Conservation (phyloP, 208 protist species). For the Leptomonas seymouri region DNA sequence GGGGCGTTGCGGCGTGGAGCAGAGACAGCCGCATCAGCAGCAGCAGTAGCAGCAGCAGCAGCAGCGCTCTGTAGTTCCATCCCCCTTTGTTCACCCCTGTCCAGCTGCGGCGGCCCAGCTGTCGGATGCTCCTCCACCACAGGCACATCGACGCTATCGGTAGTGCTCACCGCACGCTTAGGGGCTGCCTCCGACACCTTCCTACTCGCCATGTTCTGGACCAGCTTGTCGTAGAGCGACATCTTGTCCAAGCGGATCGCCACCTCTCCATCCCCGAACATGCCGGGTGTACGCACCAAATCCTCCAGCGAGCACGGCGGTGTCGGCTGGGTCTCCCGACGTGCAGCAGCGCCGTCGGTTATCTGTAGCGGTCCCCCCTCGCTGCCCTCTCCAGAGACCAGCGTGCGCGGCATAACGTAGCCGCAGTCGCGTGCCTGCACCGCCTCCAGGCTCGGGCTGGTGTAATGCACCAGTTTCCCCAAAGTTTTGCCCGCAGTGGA, state of each 20-base stretch:
- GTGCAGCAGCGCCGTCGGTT: slow-evolving; percentile 4
- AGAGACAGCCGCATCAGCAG: neutral
- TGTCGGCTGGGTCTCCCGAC: neutral
- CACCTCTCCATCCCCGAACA: slow-evolving; percentile 34
- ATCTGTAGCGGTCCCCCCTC: neutral
- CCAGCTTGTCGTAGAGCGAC: slow-evolving; percentile 32
- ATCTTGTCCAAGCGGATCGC: slow-evolving; percentile 34
- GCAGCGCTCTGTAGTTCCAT: neutral
- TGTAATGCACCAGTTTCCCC: slow-evolving; percentile 35
- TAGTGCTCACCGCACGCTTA: no score
- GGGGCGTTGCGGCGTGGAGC: slow-evolving; percentile 12
- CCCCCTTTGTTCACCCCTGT: no score
- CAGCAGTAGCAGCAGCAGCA: neutral
- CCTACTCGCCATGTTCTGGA: slow-evolving; percentile 17
- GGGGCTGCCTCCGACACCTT: slow-evolving; percentile 4
- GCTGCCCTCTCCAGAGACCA: neutral
- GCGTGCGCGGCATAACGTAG: slow-evolving; percentile 42
- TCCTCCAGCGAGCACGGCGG: slow-evolving; percentile 30
- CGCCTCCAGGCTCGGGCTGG: slow-evolving; percentile 37
- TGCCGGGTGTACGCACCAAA: slow-evolving; percentile 20
- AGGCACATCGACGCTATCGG: neutral
- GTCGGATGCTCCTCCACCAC: no score
- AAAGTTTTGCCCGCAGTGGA: neutral
- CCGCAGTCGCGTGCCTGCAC: slow-evolving; percentile 55
- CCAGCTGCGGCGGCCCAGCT: neutral